Evolutionary conservation across 257 asterid genomes (phyloP).

Genomic region (Rhazya stricta): DNA sequence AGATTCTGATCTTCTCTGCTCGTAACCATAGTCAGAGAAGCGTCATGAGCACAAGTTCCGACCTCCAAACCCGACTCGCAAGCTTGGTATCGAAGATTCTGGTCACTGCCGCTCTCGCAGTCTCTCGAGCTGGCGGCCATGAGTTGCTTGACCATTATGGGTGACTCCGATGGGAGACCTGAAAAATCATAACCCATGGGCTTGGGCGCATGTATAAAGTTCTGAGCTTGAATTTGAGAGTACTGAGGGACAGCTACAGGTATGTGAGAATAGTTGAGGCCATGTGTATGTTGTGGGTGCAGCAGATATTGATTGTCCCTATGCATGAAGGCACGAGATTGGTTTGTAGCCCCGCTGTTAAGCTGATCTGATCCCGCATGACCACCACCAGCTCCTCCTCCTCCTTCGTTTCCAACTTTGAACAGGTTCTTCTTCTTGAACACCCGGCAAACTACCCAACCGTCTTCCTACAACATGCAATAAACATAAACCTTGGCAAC

Average conservation of each 20-base stretch:
- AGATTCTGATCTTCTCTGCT: conserved; percentile 28
- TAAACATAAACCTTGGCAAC: neutral
- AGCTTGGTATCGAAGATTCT: conserved; percentile 27
- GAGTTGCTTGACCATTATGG: conserved; percentile 48
- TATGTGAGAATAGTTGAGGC: conserved; percentile 31
- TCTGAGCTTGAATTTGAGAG: conserved; percentile 46
- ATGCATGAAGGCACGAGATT: conserved; percentile 25
- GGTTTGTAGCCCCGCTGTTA: conserved; percentile 21
- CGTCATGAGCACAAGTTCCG: conserved; percentile 16
- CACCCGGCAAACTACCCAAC: conserved; percentile 92
- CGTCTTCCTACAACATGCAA: conserved; percentile 56
- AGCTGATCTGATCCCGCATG: conserved; percentile 23
- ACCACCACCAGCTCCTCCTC: conserved; percentile 26
- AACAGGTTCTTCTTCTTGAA: conserved; percentile 86
- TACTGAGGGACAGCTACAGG: conserved; percentile 20
- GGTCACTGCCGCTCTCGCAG: conserved; percentile 40
- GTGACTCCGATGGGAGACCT: conserved; percentile 21
- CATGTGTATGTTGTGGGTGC: conserved; percentile 19
- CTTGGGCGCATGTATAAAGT: conserved; percentile 35
- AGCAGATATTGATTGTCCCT: conserved; percentile 22
- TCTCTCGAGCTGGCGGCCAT: conserved; percentile 40
- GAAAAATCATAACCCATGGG: conserved; percentile 30
- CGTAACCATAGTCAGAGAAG: conserved; percentile 11
- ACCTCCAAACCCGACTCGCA: conserved; percentile 32
- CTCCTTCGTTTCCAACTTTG: conserved; percentile 48